Conservation (phyloP, 2,329 filamentous ascomycete species). For the Fusarium sp. region DNA sequence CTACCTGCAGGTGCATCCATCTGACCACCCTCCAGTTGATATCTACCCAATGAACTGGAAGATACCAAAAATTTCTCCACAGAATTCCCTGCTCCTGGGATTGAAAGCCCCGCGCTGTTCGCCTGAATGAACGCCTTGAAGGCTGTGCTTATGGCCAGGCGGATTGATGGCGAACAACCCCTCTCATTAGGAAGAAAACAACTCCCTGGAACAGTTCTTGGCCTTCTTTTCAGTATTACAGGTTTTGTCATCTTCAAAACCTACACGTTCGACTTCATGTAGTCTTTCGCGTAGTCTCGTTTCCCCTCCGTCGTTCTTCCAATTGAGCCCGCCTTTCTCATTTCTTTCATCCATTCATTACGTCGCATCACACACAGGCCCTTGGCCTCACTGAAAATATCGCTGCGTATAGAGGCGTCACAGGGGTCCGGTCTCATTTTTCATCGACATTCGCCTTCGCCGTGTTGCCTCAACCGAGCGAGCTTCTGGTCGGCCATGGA, state of each 20-base stretch:
- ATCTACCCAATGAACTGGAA: background rate
- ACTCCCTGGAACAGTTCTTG: background rate
- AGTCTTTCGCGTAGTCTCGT: background rate
- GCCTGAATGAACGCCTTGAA: background rate
- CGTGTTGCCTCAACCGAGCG: no score
- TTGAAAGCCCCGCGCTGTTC: background rate
- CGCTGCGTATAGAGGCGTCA: background rate
- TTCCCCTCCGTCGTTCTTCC: background rate
- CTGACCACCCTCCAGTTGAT: background rate
- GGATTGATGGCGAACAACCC: background rate
- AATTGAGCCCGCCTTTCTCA: background rate
- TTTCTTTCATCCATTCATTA: background rate
- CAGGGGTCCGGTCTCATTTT: background rate
- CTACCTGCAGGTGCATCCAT: background rate
- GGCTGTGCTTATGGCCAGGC: background rate
- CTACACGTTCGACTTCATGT: background rate
- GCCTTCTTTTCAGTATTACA: background rate
- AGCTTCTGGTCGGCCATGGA: background rate
- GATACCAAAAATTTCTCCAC: background rate
- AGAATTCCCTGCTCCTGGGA: background rate
- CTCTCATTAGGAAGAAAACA: background rate
- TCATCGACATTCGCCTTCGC: background rate
- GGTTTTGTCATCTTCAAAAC: background rate
- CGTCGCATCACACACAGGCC: background rate
- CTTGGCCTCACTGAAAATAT: background rate